Conservation (phyloP, 2,329 filamentous ascomycete genomes). For the Mariannaea elegans region DNA sequence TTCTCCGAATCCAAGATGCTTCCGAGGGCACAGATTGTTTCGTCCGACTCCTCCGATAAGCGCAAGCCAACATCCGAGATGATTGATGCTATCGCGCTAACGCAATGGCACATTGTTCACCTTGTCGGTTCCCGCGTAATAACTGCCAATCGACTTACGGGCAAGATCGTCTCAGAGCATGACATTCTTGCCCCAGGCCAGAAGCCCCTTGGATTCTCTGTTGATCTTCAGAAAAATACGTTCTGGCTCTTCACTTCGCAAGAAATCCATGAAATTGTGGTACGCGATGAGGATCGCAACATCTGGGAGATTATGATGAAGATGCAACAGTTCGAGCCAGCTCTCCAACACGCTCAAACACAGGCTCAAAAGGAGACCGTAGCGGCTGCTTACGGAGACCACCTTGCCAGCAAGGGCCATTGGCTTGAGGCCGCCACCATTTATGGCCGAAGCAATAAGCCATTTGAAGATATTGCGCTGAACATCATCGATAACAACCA, state of each 20-base stretch:
- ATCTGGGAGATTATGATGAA: constrained; percentile 95
- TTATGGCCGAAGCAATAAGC: constrained; percentile 95
- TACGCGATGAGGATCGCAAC: constrained; percentile 88
- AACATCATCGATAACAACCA: constrained; percentile 90
- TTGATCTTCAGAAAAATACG: constrained; percentile 93
- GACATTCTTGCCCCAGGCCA: constrained; percentile 83
- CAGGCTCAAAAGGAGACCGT: constrained; percentile 87
- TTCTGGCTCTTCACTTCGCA: constrained; percentile 94
- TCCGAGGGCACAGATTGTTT: constrained; percentile 75
- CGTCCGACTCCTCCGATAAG: constrained; percentile 71
- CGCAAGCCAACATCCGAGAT: constrained; percentile 74
- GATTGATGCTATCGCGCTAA: constrained; percentile 83
- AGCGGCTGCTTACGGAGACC: constrained; percentile 90
- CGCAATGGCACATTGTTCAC: constrained; percentile 91
- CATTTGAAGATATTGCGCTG: constrained; percentile 94
- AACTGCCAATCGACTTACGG: constrained; percentile 86
- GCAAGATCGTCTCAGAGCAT: constrained; percentile 87
- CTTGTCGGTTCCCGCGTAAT: constrained; percentile 85
- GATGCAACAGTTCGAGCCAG: constrained; percentile 86
- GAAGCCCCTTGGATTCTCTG: constrained; percentile 81
- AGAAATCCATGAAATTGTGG: constrained; percentile 93
- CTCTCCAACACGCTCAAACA: constrained; percentile 84
- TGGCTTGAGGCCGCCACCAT: constrained; percentile 88
- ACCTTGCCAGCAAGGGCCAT: constrained; percentile 81
- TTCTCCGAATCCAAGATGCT: constrained; percentile 84